These are phyloP conservation scores for Trypethelium eluteriae DNA, from an alignment of 495 filamentous ascomycete genomes.

Conservation along the genomic window DNA sequence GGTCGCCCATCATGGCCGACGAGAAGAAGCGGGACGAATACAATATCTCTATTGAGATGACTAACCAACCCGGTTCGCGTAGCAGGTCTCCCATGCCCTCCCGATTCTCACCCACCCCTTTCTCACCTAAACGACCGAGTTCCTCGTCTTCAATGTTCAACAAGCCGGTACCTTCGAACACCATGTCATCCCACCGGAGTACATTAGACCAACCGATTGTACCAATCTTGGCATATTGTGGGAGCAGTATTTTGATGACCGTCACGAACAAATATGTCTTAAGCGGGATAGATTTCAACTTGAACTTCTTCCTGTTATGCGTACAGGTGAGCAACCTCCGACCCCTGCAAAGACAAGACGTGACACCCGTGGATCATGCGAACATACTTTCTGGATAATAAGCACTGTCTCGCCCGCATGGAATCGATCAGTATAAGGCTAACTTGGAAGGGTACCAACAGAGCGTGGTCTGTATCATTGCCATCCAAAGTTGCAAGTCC, in stretches of 20 bases:
- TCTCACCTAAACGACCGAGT: constrained; percentile 8
- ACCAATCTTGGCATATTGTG: constrained; percentile 84
- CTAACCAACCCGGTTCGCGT: constrained; percentile 33
- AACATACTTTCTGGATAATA: neutral
- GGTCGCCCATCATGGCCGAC: constrained; percentile 48
- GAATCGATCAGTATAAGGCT: neutral
- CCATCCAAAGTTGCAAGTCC: constrained; percentile 79
- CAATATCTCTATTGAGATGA: constrained; percentile 59
- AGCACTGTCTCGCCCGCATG: constrained; percentile 2
- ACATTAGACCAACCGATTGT: constrained; percentile 55
- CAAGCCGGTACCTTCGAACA: neutral
- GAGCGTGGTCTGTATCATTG: constrained; percentile 84
- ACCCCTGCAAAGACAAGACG: constrained; percentile 14
- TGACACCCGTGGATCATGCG: too few relatives aligned
- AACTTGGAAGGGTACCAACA: constrained; percentile 33
- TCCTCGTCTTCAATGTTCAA: neutral
- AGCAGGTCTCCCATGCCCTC: constrained; percentile 11
- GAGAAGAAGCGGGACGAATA: constrained; percentile 78
- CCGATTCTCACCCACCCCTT: constrained; percentile 4
- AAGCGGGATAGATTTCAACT: constrained; percentile 81
- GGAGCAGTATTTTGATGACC: constrained; percentile 95
- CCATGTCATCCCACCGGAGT: neutral
- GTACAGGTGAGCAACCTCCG: constrained; percentile 64
- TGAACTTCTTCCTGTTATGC: constrained; percentile 90
- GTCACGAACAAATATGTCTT: constrained; percentile 98